Base-by-base conservation (phyloP, 2,329 filamentous ascomycete genomes). In the Alternaria sp. region DNA sequence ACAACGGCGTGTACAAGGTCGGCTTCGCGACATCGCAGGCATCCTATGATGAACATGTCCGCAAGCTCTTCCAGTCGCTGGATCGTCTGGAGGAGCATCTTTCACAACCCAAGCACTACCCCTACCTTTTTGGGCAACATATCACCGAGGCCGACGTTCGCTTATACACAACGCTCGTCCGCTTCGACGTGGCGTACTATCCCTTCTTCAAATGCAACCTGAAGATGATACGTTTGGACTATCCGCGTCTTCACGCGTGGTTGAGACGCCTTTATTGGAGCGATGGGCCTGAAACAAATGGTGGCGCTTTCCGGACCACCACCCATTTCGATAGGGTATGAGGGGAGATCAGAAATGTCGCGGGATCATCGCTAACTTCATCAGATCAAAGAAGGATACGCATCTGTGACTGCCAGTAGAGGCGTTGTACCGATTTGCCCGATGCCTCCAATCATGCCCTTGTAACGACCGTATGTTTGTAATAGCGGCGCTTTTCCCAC, bases 11-110 rank as follows among this genome's bases (percentile, higher is more conserved):
- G 5, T 87, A 85, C 71, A 85, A 85, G 70, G 80, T 89, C 62
- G 94, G 94, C 36, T 97, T 97, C 75, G 93, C 94, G 26, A 94
- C 90, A 5, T 92, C 91, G 1, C 90, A 95, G 80, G 87, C 89
- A 68, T 93, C 93, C 1, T 97, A 97, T 79, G 91, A 95, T 73
- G 86, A 87, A 64, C 90, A 92, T 73, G 89, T 97, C 3, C 76
- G 76, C 4, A 83, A 85, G 0, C 87, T 97, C 10, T 97, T 97
- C 78, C 85, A 87, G 59, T 89, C 90, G 0, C 88, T 97, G 9
- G 92, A 97, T 80, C 85, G 87, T 30, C 87, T 91, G 5, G 94
- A 97, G 82, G 81, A 85, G 61, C 90, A 95, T 74, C 86, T 97
- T 10, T 77, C 79, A 2, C 68, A 83, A 26, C 78, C 81, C 28